These are phyloP conservation scores for Podila epicladia DNA, from an alignment of 192 early-diverging fungal genomes.

Conservation along the genomic window DNA sequence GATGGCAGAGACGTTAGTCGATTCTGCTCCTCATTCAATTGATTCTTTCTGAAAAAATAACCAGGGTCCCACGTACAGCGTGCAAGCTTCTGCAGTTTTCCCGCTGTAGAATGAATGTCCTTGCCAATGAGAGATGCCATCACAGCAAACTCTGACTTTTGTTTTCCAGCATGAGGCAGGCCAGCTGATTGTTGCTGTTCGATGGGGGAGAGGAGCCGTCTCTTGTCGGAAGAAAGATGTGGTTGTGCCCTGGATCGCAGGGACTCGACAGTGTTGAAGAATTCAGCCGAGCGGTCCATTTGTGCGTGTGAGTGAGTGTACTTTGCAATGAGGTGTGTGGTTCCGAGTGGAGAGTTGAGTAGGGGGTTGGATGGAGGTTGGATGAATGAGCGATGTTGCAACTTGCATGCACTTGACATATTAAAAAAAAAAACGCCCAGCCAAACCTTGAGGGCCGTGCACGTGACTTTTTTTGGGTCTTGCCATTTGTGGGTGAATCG, in stretches of 20 bases:
- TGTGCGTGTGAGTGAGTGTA: background rate
- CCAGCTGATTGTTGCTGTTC: slow-evolving; percentile 29
- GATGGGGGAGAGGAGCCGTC: slow-evolving; percentile 50
- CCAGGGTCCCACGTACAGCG: slow-evolving; percentile 54
- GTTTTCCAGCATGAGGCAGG: slow-evolving; percentile 1
- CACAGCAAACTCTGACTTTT: slow-evolving; percentile 83
- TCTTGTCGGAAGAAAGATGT: slow-evolving; percentile 28
- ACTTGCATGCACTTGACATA: background rate
- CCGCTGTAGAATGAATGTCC: slow-evolving; percentile 87
- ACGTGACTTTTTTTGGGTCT: background rate
- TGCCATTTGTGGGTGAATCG: background rate
- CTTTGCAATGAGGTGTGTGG: no score
- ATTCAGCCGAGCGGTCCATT: slow-evolving; percentile 88
- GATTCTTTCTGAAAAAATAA: no score
- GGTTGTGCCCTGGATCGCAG: slow-evolving; percentile 62
- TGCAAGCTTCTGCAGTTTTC: slow-evolving; percentile 87
- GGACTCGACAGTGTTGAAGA: slow-evolving; percentile 82
- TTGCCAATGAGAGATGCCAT: slow-evolving; percentile 86
- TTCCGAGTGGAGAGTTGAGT: no score
- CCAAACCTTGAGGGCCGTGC: background rate
- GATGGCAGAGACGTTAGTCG: background rate
- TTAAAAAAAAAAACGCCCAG: background rate
- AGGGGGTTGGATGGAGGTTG: no score
- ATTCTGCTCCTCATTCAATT: no score
- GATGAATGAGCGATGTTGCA: no score